A percentile compares a stretch with the other conserved stretches of the same genome.
Evolutionary conservation across 2,329 filamentous ascomycete genomes (phyloP).

Genomic region (Alternaria incomplexa): DNA sequence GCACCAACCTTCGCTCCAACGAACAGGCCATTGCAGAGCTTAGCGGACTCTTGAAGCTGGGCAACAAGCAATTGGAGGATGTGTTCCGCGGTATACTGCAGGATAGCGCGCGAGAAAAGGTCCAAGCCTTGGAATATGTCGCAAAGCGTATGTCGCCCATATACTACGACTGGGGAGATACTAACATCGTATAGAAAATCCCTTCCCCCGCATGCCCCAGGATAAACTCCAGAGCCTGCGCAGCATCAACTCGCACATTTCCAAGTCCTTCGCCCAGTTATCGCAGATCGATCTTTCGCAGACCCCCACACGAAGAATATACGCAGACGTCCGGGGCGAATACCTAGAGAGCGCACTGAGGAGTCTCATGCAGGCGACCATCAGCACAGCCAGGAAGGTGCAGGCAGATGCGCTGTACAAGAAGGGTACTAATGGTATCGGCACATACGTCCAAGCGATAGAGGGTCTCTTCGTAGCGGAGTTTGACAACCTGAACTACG

Average conservation of each 20-base stretch:
- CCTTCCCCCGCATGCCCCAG: slow-evolving; percentile 80
- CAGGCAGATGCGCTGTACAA: slow-evolving; percentile 81
- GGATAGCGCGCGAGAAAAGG: slow-evolving; percentile 73
- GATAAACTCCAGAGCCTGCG: slow-evolving; percentile 78
- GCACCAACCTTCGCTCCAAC: slow-evolving; percentile 90
- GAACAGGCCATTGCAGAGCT: slow-evolving; percentile 87
- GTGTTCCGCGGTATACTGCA: slow-evolving; percentile 80
- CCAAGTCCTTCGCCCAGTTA: slow-evolving; percentile 60
- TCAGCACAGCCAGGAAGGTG: slow-evolving; percentile 77
- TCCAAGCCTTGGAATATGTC: slow-evolving; percentile 91
- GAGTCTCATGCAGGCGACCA: slow-evolving; percentile 84
- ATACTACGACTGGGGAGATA: neutral
- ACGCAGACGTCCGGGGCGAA: slow-evolving; percentile 82
- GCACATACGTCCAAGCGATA: slow-evolving; percentile 84
- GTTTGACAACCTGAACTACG: slow-evolving; percentile 85
- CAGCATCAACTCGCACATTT: slow-evolving; percentile 79
- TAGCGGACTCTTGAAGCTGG: slow-evolving; percentile 75
- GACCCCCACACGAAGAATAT: slow-evolving; percentile 78
- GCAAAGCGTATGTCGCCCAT: slow-evolving; percentile 71
- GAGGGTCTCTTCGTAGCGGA: slow-evolving; percentile 87
- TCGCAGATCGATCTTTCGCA: slow-evolving; percentile 59
- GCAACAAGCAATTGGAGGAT: slow-evolving; percentile 81
- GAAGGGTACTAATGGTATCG: slow-evolving; percentile 87
- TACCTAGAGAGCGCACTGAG: slow-evolving; percentile 84
- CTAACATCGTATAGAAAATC: slow-evolving; percentile 56